Percentiles rank a stretch among this genome's conserved stretches.
These are phyloP conservation scores for Malus sieversii DNA, from an alignment of 306 rosid species.

Conservation along the genomic window DNA sequence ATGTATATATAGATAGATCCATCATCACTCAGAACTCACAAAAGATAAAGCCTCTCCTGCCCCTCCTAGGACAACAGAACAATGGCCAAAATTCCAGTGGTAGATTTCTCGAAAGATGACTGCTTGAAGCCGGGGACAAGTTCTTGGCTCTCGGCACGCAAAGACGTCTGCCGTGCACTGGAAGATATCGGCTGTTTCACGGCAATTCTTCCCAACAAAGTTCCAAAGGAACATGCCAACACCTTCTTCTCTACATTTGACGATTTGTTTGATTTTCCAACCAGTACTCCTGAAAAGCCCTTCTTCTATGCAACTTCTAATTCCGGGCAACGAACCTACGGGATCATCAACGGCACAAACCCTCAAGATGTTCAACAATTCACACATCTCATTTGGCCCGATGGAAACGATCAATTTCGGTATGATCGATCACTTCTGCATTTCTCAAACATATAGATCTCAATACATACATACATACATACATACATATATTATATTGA, in stretches of 20 bases:
- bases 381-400: conserved; percentile 24
- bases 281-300: conserved; percentile 13
- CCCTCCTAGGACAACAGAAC: neutral
- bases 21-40: too few species aligned
- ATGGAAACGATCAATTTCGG: conserved; percentile 9
- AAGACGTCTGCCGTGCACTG: conserved; percentile 6
- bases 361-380: neutral
- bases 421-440: neutral
- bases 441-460: too few species aligned
- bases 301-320: neutral
- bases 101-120: neutral
- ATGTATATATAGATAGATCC: too few species aligned
- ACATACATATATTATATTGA: too few species aligned
- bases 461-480: too few species aligned
- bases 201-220: neutral
- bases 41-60: too few species aligned
- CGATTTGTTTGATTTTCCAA: conserved; percentile 12
- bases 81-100: neutral
- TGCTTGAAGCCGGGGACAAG: neutral
- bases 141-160: conserved; percentile 8
- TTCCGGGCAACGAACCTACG: conserved; percentile 1
- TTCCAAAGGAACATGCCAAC: neutral
- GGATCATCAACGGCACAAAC: conserved; percentile 10
- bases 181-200: conserved; percentile 21
- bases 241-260: neutral